Evolutionary conservation across 73 alveolate genomes (phyloP).

Genomic region (Stentor roeselii): DNA sequence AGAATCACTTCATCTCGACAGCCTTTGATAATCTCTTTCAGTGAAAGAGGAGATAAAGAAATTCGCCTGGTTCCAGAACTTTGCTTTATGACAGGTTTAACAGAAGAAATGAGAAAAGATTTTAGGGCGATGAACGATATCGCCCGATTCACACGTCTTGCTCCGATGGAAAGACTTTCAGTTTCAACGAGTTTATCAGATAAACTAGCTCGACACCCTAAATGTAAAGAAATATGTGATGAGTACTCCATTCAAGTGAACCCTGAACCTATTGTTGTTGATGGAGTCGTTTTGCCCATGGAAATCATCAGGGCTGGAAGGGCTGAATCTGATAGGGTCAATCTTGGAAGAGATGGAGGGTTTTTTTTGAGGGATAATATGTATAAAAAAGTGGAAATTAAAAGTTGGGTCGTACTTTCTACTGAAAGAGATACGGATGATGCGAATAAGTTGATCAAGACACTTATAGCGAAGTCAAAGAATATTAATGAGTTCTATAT

Average conservation of each 20-base stretch:
- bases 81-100: slow-evolving; percentile 84
- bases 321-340: neutral
- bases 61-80: slow-evolving; percentile 82
- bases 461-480: neutral
- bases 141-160: slow-evolving; percentile 57
- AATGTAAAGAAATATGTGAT: slow-evolving; percentile 34
- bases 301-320: neutral
- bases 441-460: neutral
- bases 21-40: neutral
- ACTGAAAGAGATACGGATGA: neutral
- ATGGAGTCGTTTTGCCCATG: neutral
- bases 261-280: slow-evolving; percentile 25
- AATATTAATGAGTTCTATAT: neutral
- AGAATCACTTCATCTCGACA: neutral
- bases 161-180: slow-evolving; percentile 56
- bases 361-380: neutral
- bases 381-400: neutral
- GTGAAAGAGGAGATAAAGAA: slow-evolving; percentile 35
- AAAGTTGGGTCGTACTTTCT: neutral
- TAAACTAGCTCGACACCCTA: slow-evolving; percentile 36
- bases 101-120: slow-evolving; percentile 82
- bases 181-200: slow-evolving; percentile 38
- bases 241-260: neutral
- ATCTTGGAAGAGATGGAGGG: neutral
- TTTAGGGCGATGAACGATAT: slow-evolving; percentile 76